Percentiles rank a stretch among this genome's conserved stretches.
These are phyloP conservation scores for Cymbopogon citratus DNA, from an alignment of 176 grass and related monocot species.

Conservation along the genomic window DNA sequence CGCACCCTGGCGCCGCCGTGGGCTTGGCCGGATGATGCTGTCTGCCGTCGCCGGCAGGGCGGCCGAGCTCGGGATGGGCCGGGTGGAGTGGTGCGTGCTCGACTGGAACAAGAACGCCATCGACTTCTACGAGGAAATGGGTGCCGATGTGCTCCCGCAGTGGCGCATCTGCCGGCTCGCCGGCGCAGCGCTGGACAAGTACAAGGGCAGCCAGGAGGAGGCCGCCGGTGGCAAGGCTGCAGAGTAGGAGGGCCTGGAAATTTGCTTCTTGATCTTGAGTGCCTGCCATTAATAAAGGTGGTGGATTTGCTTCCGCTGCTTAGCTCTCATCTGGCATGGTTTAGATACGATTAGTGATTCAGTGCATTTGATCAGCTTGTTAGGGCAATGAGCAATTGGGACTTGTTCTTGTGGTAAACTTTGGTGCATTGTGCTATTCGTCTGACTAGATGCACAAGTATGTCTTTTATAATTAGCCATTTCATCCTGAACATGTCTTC, in stretches of 20 bases:
- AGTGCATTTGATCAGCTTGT: not conserved
- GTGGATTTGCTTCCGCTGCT: conserved; percentile 9
- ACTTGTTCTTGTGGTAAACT: conserved; percentile 5
- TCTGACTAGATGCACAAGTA: not conserved
- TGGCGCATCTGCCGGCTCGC: conserved; percentile 87
- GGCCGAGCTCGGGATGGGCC: conserved; percentile 65
- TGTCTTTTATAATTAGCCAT: not conserved
- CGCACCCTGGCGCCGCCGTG: conserved; percentile 70
- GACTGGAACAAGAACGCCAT: conserved; percentile 93
- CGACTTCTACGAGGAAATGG: conserved; percentile 85
- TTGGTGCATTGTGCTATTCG: not conserved
- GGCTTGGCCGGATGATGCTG: conserved; percentile 76
- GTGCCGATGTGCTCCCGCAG: conserved; percentile 79
- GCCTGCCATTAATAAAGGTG: conserved; percentile 20
- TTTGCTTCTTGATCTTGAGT: not conserved
- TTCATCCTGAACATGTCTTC: not conserved
- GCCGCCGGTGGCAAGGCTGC: not conserved
- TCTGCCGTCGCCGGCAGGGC: conserved; percentile 64
- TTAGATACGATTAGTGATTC: not conserved
- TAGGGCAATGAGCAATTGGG: not conserved
- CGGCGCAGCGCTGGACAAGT: conserved; percentile 43
- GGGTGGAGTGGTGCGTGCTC: conserved; percentile 87
- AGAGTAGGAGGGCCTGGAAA: not conserved
- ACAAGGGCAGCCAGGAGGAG: conserved; percentile 35
- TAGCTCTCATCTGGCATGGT: not conserved